Base-by-base conservation (phyloP, 2,329 filamentous ascomycete species). In the Hypoxylon sp. region DNA sequence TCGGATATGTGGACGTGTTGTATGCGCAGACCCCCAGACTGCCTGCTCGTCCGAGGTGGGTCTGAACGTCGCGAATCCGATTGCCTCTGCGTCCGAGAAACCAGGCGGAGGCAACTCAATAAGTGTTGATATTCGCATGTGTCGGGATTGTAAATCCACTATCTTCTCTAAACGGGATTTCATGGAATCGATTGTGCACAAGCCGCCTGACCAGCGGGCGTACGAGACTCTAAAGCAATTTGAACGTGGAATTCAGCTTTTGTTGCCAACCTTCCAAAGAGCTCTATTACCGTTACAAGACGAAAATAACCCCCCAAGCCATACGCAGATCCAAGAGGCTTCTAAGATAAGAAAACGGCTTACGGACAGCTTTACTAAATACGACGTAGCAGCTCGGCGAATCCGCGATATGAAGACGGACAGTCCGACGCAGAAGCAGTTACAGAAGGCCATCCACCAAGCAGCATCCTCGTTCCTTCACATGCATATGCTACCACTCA, bases 181-280 rank as follows among this genome's bases (percentile, higher is more conserved):
- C 75, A 83, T 87, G 23, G 87, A 88, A 7, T 91, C 93, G 8
- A 78, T 93, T 3, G 80, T 84, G 0, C 83, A 87, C 53, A 90
- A 90, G 68, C 90, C 92, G 0, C 85, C 91, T 1, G 91, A 95
- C 72, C 89, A 94, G 74, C 88, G 91, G 37, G 89, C 92, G 0
- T 97, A 96, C 77, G 91, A 89, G 73, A 96, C 94, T 11, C 83
- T 97, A 1, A 83, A 90, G 0, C 93, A 97, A 74, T 97, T 97
- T 70, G 93, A 97, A 79, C 86, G 91, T 62, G 94, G 94, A 39
- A 97, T 97, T 70, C 87, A 90, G 32, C 83, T 93, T 57, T 84
- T 97, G 43, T 83, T 97, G 62, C 94, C 94, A 0, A 89, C 89
- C 5, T 97, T 97, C 70, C 94, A 97, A 74, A 91, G 90, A 65